Evolutionary conservation across 2,329 filamentous ascomycete species (phyloP).

Genomic region (Ambrosiella cleistominuta): DNA sequence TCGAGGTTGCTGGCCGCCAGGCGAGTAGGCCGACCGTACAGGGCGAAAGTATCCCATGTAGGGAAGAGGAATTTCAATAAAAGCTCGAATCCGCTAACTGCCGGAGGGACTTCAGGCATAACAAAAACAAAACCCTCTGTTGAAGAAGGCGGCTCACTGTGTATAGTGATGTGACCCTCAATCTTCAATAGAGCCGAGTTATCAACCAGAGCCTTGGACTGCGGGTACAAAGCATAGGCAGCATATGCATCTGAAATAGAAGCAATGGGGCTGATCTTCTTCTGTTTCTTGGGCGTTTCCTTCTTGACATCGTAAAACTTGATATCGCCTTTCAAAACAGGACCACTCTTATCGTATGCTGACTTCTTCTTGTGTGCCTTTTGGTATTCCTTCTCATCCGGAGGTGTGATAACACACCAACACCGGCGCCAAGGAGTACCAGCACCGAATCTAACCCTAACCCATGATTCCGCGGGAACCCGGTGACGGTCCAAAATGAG

Average conservation of each 20-base stretch:
- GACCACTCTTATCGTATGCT: slow-evolving; percentile 57
- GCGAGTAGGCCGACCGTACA: slow-evolving; percentile 78
- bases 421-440: slow-evolving; percentile 92
- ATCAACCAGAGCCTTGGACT: slow-evolving; percentile 83
- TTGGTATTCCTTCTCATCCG: slow-evolving; percentile 79
- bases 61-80: slow-evolving; percentile 86
- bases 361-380: slow-evolving; percentile 72
- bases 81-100: slow-evolving; percentile 86
- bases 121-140: slow-evolving; percentile 93
- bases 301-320: slow-evolving; percentile 79
- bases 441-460: slow-evolving; percentile 82
- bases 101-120: slow-evolving; percentile 89
- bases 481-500: slow-evolving; percentile 68
- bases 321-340: slow-evolving; percentile 67
- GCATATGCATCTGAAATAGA: slow-evolving; percentile 82
- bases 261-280: slow-evolving; percentile 78
- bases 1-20: slow-evolving; percentile 79
- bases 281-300: slow-evolving; percentile 69
- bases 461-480: slow-evolving; percentile 77
- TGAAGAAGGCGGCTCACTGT: slow-evolving; percentile 56
- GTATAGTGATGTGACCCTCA: slow-evolving; percentile 77
- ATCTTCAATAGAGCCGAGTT: slow-evolving; percentile 88
- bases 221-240: slow-evolving; percentile 88
- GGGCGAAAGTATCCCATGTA: slow-evolving; percentile 75
- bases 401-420: slow-evolving; percentile 87